phyloP scores from a whole-genome alignment of 1,139 yeast genomes.

The Magnusiomyces fungicola region DNA sequence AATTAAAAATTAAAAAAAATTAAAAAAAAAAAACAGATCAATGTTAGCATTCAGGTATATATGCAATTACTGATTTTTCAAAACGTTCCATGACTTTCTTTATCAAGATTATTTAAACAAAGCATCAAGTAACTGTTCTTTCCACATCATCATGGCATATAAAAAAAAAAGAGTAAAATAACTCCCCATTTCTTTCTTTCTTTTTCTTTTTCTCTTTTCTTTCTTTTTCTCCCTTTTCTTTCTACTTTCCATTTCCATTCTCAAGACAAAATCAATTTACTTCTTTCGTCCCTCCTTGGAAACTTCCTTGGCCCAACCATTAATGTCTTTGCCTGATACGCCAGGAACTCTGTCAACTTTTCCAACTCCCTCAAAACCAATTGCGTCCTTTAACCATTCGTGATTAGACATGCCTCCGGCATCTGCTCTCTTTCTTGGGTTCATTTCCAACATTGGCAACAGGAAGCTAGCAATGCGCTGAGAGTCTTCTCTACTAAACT shows the following conservation, averaged over 20 bases:
- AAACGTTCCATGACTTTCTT: too few species aligned
- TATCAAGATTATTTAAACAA: too few species aligned
- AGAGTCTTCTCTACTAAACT: slow-evolving; percentile 49
- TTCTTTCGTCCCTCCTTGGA: slow-evolving; percentile 15
- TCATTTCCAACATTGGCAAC: slow-evolving; percentile 62
- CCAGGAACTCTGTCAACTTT: slow-evolving; percentile 48
- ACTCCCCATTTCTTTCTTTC: too few species aligned
- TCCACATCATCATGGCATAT: too few species aligned
- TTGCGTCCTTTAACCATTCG: slow-evolving; percentile 64
- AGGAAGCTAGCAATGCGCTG: slow-evolving; percentile 54
- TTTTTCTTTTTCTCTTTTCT: too few species aligned
- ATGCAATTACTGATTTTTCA: too few species aligned
- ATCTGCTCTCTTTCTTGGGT: slow-evolving; percentile 66
- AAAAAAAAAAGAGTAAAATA: too few species aligned
- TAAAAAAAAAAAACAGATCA: too few species aligned
- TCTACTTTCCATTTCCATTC: not conserved
- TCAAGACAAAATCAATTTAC: not conserved
- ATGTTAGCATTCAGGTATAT: too few species aligned
- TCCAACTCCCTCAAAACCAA: slow-evolving; percentile 47
- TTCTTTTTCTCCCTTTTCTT: too few species aligned
- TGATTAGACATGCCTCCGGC: slow-evolving; percentile 78
- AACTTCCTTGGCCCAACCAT: slow-evolving; percentile 56
- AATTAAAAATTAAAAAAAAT: too few species aligned
- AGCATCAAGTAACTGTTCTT: too few species aligned
- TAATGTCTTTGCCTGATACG: slow-evolving; percentile 61